Base-by-base conservation (phyloP, 495 filamentous ascomycete genomes). In the Trichoderma parareesei region DNA sequence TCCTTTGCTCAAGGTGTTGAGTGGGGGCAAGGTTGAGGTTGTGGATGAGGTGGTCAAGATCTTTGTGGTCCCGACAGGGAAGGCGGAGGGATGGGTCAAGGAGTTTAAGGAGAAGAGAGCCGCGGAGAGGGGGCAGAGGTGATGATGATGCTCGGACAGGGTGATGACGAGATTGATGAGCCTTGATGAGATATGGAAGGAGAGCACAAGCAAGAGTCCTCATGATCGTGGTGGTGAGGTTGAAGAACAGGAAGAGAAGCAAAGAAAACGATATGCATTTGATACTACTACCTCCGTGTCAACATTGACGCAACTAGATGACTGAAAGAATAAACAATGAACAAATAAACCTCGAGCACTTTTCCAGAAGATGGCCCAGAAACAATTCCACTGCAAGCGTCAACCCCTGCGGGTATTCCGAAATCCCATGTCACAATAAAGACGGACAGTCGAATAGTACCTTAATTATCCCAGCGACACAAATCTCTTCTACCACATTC, bases 41-140 rank as follows among this genome's bases (percentile, higher is more conserved):
- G 84, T 95, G 57, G 94, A 98, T 80, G 89, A 90, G 60, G 71
- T 97, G 67, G 84, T 97, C 9, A 86, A 78, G 73, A 81, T 98
- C 9, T 87, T 89, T 68, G 85, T 97, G 8, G 82, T 98, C 38
- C 93, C 92, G 0, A 87, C 81, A 69, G 71, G 71, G 7, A 85
- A 84, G 75, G 87, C 85, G 2, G 78, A 77, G 41, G 79, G 72
- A n/a, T 98, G 91, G 83, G 87, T 97, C 40, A 81, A 82, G 64
- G 90, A 95, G 64, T 92, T 90, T 76, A 98, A 95, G 79, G 79
- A 72, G 66, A 81, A 85, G 71, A 90, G 86, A 71, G 81, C 76
- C 38, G 75, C 75, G 37, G 74, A 73, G 69, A 74, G 67, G 44
- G 69, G 65, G 48, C 38, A 65, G 55, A 42, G 62, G 48, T 42